Percentiles rank a stretch among this genome's conserved stretches.
These are phyloP conservation scores for Globisporangium alternatum DNA, from an alignment of 352 stramenopile genomes.

Conservation along the genomic window DNA sequence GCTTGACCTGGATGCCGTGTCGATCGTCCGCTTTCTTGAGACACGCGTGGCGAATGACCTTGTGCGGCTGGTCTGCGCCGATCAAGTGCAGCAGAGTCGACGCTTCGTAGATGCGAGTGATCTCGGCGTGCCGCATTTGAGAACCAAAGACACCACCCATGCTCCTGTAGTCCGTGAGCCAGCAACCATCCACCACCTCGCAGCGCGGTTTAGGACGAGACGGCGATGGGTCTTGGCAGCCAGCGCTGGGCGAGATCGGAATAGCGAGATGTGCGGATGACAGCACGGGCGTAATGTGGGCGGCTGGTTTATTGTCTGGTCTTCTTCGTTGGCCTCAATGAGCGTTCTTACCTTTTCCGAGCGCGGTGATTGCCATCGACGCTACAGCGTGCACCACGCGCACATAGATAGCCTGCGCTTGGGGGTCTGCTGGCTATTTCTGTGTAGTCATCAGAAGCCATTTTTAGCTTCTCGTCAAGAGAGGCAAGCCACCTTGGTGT, in stretches of 20 bases:
- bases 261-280: not conserved
- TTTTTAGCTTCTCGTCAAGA: not conserved
- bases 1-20: constrained; percentile 23
- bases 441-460: not conserved
- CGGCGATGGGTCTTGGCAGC: not conserved
- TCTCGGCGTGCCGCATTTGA: constrained; percentile 32
- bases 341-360: constrained; percentile 1
- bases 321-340: not conserved
- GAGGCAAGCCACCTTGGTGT: too few relatives aligned
- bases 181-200: constrained; percentile 15
- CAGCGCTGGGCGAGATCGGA: not conserved
- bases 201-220: not conserved
- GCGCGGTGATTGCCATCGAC: not conserved
- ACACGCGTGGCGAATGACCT: constrained; percentile 46
- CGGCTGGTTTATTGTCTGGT: not conserved
- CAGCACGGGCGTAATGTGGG: not conserved
- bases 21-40: constrained; percentile 41
- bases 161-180: constrained; percentile 13
- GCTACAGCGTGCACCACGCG: not conserved
- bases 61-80: constrained; percentile 41
- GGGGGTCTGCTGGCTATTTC: not conserved
- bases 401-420: not conserved
- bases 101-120: constrained; percentile 47
- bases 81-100: constrained; percentile 68
- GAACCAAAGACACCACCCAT: constrained; percentile 58